These are phyloP conservation scores for Drosera spatulata DNA, from an alignment of 179 eudicot species.

Conservation along the genomic window DNA sequence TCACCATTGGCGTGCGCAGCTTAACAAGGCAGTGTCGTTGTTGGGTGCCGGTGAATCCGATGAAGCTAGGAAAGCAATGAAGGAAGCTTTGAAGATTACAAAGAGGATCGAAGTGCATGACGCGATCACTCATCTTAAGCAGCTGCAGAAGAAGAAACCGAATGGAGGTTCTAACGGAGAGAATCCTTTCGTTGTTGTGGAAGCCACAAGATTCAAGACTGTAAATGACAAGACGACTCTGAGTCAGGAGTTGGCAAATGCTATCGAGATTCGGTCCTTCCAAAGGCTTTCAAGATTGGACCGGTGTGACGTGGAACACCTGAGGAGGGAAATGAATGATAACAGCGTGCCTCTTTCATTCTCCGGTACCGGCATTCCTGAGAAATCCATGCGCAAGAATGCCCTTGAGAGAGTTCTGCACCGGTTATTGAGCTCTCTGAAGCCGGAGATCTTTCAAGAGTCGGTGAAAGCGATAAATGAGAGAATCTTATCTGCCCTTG, in stretches of 20 bases:
- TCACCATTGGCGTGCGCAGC: constrained; percentile 93
- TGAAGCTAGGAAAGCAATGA: constrained; percentile 87
- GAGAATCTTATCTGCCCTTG: constrained; percentile 65
- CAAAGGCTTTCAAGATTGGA: constrained; percentile 82
- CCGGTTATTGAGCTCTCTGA: constrained; percentile 63
- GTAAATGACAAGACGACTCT: constrained; percentile 60
- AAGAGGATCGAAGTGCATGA: constrained; percentile 93
- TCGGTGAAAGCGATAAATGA: constrained; percentile 86
- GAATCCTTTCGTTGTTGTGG: constrained; percentile 46
- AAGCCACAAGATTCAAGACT: constrained; percentile 57
- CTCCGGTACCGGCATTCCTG: constrained; percentile 77
- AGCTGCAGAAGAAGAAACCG: constrained; percentile 84
- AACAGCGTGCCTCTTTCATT: constrained; percentile 61
- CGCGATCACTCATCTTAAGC: constrained; percentile 85
- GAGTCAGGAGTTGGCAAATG: constrained; percentile 68
- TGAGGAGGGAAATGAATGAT: constrained; percentile 73
- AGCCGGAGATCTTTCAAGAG: constrained; percentile 91
- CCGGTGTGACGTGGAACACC: constrained; percentile 63
- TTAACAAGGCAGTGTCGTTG: constrained; percentile 87
- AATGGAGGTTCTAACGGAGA: constrained; percentile 70
- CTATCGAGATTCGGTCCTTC: constrained; percentile 78
- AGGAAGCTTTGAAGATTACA: constrained; percentile 95
- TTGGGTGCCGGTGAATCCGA: constrained; percentile 94
- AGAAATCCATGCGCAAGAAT: constrained; percentile 82
- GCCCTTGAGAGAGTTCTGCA: constrained; percentile 65